phyloP scores from a whole-genome alignment of 2,329 filamentous ascomycete genomes.

The Grosmannia penicillata region DNA sequence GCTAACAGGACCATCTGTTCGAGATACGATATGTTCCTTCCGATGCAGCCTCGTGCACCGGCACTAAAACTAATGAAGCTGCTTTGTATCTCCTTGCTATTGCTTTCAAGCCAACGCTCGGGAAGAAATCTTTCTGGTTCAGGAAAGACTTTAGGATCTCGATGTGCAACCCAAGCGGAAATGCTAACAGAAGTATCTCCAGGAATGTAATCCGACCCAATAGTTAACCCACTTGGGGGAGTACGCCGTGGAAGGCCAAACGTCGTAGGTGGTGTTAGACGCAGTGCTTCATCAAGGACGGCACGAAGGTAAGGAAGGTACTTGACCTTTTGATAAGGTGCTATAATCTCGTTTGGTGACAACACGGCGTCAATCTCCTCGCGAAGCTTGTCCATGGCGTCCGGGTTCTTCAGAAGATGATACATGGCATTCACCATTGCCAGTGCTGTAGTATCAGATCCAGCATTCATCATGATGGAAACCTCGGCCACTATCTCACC shows the following conservation, averaged over 20 bases:
- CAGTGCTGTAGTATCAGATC: slow-evolving; percentile 14
- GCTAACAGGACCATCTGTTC: slow-evolving; percentile 16
- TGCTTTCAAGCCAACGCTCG: slow-evolving; percentile 24
- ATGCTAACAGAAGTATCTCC: slow-evolving; percentile 19
- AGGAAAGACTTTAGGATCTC: slow-evolving; percentile 17
- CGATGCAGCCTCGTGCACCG: slow-evolving; percentile 24
- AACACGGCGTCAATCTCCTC: slow-evolving; percentile 2
- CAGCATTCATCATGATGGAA: slow-evolving; percentile 13
- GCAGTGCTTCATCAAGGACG: slow-evolving; percentile 30
- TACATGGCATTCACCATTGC: slow-evolving; percentile 11
- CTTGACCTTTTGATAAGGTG: slow-evolving; percentile 10
- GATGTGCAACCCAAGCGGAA: slow-evolving; percentile 21
- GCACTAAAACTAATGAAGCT: slow-evolving; percentile 5
- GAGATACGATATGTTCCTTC: slow-evolving; percentile 26
- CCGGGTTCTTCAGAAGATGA: slow-evolving; percentile 9
- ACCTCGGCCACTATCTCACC: slow-evolving; percentile 44
- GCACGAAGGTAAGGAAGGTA: slow-evolving; percentile 31
- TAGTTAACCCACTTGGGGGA: background rate
- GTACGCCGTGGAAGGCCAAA: slow-evolving; percentile 2
- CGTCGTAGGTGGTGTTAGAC: slow-evolving; percentile 22
- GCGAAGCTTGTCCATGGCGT: background rate
- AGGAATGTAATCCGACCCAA: slow-evolving; percentile 14
- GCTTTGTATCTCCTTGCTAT: slow-evolving; percentile 18
- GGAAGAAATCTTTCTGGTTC: slow-evolving; percentile 21
- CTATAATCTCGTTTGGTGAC: background rate